These are phyloP conservation scores for Didymella segeticola DNA, from an alignment of 2,329 filamentous ascomycete genomes.

Conservation along the genomic window DNA sequence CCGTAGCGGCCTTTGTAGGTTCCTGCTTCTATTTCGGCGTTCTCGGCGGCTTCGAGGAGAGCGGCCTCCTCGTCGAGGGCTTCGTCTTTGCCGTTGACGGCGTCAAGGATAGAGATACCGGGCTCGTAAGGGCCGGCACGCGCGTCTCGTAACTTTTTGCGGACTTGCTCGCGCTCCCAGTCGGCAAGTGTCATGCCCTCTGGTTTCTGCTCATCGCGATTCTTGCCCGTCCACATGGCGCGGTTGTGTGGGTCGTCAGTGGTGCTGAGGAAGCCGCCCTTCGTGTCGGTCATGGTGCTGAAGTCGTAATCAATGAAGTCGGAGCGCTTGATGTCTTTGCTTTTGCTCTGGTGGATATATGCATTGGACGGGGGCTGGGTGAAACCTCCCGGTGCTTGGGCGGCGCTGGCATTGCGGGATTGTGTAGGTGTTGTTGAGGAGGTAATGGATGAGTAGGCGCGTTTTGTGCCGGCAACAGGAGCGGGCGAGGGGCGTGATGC, in stretches of 20 bases:
- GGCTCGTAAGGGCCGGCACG: constrained; percentile 88
- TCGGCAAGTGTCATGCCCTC: constrained; percentile 88
- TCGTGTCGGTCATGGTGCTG: constrained; percentile 96
- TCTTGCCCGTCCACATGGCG: constrained; percentile 60
- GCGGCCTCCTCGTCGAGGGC: constrained; percentile 35
- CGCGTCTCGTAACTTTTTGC: constrained; percentile 73
- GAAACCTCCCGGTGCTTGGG: constrained; percentile 52
- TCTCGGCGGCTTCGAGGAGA: constrained; percentile 48
- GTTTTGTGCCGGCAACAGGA: constrained; percentile 68
- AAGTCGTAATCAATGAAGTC: constrained; percentile 95
- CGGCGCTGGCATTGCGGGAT: constrained; percentile 70
- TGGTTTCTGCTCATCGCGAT: constrained; percentile 70
- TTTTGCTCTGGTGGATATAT: constrained; percentile 67
- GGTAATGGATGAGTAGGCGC: constrained; percentile 70
- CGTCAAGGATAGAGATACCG: constrained; percentile 74
- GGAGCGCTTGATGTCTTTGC: constrained; percentile 81
- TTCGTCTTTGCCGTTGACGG: constrained; percentile 51
- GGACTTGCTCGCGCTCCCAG: constrained; percentile 84
- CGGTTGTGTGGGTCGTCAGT: constrained; percentile 92
- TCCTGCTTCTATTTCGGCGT: constrained; percentile 46
- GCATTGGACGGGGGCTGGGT: constrained; percentile 51
- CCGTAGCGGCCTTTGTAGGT: constrained; percentile 44
- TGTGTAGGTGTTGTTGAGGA: constrained; percentile 60
- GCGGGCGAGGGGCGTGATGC: constrained; percentile 31
- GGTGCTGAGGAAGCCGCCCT: constrained; percentile 89